A percentile compares a stretch with the other conserved stretches of the same genome.
These are phyloP conservation scores for Veloboletus limbatus DNA, from an alignment of 1,284 basidiomycete species.

Conservation along the genomic window DNA sequence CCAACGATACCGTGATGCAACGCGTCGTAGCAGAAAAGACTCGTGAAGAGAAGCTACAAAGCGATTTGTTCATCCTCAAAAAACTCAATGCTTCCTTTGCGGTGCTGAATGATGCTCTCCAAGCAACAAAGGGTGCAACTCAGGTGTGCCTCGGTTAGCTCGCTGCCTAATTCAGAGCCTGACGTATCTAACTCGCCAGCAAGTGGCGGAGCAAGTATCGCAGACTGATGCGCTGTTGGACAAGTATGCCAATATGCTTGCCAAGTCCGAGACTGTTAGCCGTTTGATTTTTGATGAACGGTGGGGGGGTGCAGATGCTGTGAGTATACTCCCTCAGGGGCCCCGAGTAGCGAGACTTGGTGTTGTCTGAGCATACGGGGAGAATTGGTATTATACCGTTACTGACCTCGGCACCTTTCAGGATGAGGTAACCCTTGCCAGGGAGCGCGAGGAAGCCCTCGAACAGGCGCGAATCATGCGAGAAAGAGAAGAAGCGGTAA, in stretches of 20 bases:
- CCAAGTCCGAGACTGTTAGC: constrained; percentile 62
- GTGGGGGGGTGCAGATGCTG: constrained; percentile 68
- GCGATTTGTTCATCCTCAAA: constrained; percentile 65
- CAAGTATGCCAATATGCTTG: constrained; percentile 68
- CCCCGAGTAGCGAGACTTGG: too few species aligned
- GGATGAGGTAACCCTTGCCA: constrained; percentile 57
- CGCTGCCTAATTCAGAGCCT: background rate
- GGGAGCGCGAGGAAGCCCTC: constrained; percentile 45
- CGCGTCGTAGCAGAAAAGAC: constrained; percentile 38
- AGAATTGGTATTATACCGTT: background rate
- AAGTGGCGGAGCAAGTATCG: constrained; percentile 58
- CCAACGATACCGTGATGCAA: constrained; percentile 21
- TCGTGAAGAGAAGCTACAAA: constrained; percentile 69
- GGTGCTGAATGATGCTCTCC: constrained; percentile 61
- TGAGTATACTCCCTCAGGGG: constrained; percentile 40
- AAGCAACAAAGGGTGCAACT: constrained; percentile 58
- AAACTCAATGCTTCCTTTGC: constrained; percentile 70
- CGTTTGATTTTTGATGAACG: constrained; percentile 69
- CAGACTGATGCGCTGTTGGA: constrained; percentile 70
- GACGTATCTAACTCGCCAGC: constrained; percentile 37
- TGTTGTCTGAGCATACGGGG: background rate
- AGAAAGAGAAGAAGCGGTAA: constrained; percentile 50
- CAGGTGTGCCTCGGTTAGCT: constrained; percentile 45
- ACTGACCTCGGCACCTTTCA: constrained; percentile 28
- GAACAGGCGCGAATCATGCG: constrained; percentile 49